Evolutionary conservation across 164 flowering plant species (phyloP).

Genomic region (Pachysandra terminalis): DNA sequence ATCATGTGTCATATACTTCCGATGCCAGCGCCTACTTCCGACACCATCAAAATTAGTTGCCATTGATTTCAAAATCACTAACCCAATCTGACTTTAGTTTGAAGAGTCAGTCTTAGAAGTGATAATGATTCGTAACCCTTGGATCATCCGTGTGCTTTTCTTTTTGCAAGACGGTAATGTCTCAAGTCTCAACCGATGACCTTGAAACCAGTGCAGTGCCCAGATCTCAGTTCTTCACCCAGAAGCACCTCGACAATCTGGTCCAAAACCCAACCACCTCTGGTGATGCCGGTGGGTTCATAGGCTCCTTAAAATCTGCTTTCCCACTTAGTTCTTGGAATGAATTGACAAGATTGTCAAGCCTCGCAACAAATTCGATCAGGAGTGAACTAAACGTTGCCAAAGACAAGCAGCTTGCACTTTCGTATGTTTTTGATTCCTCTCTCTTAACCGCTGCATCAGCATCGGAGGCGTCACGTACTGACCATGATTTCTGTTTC

Average conservation of each 20-base stretch:
- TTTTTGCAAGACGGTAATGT: not conserved
- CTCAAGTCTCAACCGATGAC: not conserved
- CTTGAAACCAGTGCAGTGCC: not conserved
- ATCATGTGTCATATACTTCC: not conserved
- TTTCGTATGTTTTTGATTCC: conserved; percentile 69
- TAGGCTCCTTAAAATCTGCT: conserved; percentile 73
- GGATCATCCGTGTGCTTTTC: not conserved
- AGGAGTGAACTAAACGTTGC: conserved; percentile 82
- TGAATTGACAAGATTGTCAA: conserved; percentile 69
- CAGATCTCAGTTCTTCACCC: conserved; percentile 11
- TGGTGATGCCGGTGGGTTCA: conserved; percentile 14
- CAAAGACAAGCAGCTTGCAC: conserved; percentile 78
- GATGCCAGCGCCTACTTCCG: not conserved
- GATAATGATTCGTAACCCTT: not conserved
- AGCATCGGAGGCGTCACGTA: conserved; percentile 33
- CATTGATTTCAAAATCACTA: not conserved
- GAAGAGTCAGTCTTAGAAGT: not conserved
- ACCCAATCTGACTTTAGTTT: not conserved
- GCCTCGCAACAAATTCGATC: conserved; percentile 97
- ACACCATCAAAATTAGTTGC: not conserved
- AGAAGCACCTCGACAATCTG: conserved; percentile 22
- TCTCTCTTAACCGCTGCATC: conserved; percentile 27
- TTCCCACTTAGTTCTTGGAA: conserved; percentile 69
- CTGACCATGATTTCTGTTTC: conserved; percentile 55
- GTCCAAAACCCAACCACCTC: conserved; percentile 40